Evolutionary conservation across 352 stramenopile genomes (phyloP).

Genomic region (Globisporangium paddicum): DNA sequence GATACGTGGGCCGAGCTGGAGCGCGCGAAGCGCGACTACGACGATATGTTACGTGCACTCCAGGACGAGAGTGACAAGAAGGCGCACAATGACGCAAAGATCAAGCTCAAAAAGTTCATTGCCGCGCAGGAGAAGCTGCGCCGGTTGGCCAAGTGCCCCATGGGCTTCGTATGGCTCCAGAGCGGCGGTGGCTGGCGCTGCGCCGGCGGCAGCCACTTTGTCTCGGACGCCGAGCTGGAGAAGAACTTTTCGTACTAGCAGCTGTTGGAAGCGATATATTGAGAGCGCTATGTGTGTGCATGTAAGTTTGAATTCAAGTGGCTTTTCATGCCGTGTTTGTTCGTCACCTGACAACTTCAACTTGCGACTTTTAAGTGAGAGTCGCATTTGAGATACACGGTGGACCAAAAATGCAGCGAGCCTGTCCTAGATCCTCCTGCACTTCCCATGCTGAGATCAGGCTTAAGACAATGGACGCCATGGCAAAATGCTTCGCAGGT

Average conservation of each 20-base stretch:
- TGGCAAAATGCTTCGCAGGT: background rate
- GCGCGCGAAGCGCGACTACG: conserved; percentile 49
- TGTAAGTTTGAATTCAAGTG: too few relatives aligned
- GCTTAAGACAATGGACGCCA: background rate
- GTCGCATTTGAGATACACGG: too few relatives aligned
- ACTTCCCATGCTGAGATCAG: background rate
- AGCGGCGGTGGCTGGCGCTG: conserved; percentile 68
- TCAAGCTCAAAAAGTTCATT: conserved; percentile 27
- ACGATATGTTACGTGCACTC: conserved; percentile 25
- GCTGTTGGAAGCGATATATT: background rate
- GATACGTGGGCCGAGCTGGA: conserved; percentile 65
- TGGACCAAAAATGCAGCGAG: too few relatives aligned
- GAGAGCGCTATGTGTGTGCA: background rate
- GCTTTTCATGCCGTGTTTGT: too few relatives aligned
- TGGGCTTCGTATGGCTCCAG: conserved; percentile 65
- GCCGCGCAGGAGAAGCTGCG: conserved; percentile 57
- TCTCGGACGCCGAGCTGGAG: conserved; percentile 62
- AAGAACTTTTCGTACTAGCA: conserved; percentile 44
- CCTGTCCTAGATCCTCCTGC: background rate
- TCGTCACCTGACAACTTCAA: too few relatives aligned
- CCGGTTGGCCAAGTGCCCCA: conserved; percentile 53
- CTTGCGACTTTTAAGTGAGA: too few relatives aligned
- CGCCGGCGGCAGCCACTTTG: conserved; percentile 65
- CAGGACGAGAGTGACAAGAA: conserved; percentile 10
- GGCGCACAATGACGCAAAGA: conserved; percentile 16